These are phyloP conservation scores for Cryptosporidium tyzzeri DNA, from an alignment of 169 alveolate species.

Conservation along the genomic window DNA sequence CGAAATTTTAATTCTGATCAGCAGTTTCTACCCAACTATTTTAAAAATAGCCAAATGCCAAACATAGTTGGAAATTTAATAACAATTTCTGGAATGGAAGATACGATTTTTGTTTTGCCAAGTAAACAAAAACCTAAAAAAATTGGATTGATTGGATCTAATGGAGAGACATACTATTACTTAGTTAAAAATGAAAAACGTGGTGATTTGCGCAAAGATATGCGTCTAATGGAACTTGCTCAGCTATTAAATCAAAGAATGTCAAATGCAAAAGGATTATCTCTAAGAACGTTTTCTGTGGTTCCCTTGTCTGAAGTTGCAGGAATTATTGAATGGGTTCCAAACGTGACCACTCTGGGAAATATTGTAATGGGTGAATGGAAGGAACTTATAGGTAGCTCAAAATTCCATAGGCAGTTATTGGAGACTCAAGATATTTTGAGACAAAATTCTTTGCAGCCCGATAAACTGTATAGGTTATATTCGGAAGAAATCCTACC, in stretches of 20 bases:
- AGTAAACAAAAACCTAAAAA: conserved; percentile 95
- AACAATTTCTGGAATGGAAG: conserved; percentile 77
- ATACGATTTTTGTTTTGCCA: conserved; percentile 83
- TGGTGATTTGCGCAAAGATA: conserved; percentile 93
- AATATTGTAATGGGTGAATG: conserved; percentile 83
- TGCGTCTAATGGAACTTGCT: conserved; percentile 93
- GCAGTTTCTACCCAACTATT: neutral
- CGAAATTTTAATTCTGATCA: neutral
- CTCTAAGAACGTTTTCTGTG: conserved; percentile 86
- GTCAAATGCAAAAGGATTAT: conserved; percentile 36
- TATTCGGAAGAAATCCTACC: conserved; percentile 87
- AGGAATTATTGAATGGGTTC: conserved; percentile 95
- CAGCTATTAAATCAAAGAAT: conserved; percentile 52
- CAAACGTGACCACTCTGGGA: conserved; percentile 86
- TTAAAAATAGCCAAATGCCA: neutral
- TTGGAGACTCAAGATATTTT: conserved; percentile 87
- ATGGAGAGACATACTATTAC: conserved; percentile 90
- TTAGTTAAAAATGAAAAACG: conserved; percentile 90
- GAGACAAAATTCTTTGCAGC: conserved; percentile 80
- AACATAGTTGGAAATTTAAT: conserved; percentile 3
- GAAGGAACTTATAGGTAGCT: conserved; percentile 83
- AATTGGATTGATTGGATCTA: conserved; percentile 88
- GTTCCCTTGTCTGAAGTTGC: conserved; percentile 91
- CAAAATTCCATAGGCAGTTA: conserved; percentile 84
- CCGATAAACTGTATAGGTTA: conserved; percentile 82